These are phyloP conservation scores for Quercus aquifolioides DNA, from an alignment of 306 rosid species.

Conservation along the genomic window DNA sequence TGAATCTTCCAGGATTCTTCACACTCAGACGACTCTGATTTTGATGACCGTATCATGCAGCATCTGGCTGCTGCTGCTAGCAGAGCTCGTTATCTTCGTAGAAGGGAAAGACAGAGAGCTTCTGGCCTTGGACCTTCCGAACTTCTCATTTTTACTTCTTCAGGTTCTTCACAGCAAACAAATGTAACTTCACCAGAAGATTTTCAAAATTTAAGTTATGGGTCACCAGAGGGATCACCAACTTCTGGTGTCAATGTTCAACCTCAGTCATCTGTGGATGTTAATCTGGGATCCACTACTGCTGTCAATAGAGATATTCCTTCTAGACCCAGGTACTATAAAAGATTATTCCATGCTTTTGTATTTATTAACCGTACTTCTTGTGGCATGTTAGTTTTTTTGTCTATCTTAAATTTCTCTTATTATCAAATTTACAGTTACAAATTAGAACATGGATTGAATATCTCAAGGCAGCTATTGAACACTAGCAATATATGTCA, in stretches of 20 bases:
- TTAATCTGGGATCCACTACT: conserved; percentile 23
- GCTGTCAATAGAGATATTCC: conserved; percentile 30
- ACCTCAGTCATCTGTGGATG: conserved; percentile 22
- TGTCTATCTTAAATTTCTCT: not conserved
- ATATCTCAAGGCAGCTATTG: not conserved
- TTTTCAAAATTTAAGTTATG: conserved; percentile 3
- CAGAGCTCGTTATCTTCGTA: conserved; percentile 49
- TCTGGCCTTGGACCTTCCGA: conserved; percentile 57
- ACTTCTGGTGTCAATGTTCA: conserved; percentile 29
- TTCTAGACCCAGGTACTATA: conserved; percentile 49
- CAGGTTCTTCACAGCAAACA: conserved; percentile 33
- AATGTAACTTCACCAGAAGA: conserved; percentile 33
- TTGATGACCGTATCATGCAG: conserved; percentile 72
- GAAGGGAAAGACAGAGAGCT: conserved; percentile 61
- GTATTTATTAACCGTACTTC: not conserved
- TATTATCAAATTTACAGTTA: not conserved
- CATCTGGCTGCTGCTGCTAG: conserved; percentile 63
- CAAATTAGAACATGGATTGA: not conserved
- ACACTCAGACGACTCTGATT: conserved; percentile 61
- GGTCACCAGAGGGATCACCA: conserved; percentile 31
- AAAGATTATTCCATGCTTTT: not conserved
- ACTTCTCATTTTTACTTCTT: conserved; percentile 30
- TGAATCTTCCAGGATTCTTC: conserved; percentile 56
- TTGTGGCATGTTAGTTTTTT: not conserved
- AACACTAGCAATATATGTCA: not conserved